A percentile compares a stretch with the other conserved stretches of the same genome.
Conservation (phyloP, 768 basidiomycete species). For the Leccinum boreale region DNA sequence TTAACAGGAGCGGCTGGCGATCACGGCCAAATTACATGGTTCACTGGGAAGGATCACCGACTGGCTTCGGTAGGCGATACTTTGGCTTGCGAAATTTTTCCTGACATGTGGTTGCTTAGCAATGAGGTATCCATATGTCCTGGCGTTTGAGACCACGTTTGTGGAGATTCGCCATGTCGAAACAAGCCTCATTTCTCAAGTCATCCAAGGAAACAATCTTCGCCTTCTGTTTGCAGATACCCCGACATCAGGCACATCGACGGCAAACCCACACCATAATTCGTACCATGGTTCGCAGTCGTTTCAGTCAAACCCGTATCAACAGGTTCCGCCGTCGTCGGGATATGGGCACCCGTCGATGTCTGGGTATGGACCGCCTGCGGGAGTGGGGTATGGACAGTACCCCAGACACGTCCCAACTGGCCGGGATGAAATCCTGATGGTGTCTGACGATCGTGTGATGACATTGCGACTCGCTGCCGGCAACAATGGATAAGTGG, state of each 20-base stretch:
- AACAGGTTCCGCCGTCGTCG: slow-evolving; percentile 21
- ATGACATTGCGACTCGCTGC: slow-evolving; percentile 59
- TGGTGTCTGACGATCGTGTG: slow-evolving; percentile 87
- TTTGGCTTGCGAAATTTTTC: neutral
- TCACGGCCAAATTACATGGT: slow-evolving; percentile 92
- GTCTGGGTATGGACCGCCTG: slow-evolving; percentile 25
- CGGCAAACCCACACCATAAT: slow-evolving; percentile 38
- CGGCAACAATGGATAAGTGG: slow-evolving; percentile 12
- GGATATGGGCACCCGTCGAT: slow-evolving; percentile 26
- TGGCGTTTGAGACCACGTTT: slow-evolving; percentile 95
- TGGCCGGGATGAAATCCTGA: slow-evolving; percentile 80
- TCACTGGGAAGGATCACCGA: slow-evolving; percentile 93
- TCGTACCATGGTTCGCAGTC: slow-evolving; percentile 31
- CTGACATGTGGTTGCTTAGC: slow-evolving; percentile 46
- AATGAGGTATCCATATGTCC: slow-evolving; percentile 91
- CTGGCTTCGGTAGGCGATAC: slow-evolving; percentile 78
- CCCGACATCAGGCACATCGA: slow-evolving; percentile 78
- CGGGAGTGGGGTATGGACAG: slow-evolving; percentile 35
- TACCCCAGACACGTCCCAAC: slow-evolving; percentile 47
- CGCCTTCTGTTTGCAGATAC: slow-evolving; percentile 92
- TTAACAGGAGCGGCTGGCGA: slow-evolving; percentile 93
- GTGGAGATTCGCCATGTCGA: slow-evolving; percentile 97
- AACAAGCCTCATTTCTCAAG: slow-evolving; percentile 86
- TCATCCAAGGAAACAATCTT: slow-evolving; percentile 91
- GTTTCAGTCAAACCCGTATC: slow-evolving; percentile 33